These are phyloP conservation scores for Pseudodiploospora longispora DNA, from an alignment of 2,329 filamentous ascomycete genomes.

Conservation along the genomic window DNA sequence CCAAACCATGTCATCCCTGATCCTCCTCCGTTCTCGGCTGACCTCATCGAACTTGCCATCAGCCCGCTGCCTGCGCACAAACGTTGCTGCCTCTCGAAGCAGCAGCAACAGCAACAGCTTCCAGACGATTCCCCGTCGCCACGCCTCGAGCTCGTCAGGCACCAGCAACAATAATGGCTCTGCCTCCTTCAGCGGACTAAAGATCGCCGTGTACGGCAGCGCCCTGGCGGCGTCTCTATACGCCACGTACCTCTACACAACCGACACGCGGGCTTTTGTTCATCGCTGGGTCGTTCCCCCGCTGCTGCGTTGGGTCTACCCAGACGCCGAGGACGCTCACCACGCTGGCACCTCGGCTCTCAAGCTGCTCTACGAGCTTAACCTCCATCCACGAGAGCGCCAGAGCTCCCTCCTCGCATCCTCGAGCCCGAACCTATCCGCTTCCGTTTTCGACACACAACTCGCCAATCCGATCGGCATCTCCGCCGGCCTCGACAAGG, in stretches of 20 bases:
- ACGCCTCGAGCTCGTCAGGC: slow-evolving; percentile 4
- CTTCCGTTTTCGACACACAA: slow-evolving; percentile 63
- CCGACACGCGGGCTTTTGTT: slow-evolving; percentile 63
- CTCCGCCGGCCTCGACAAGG: slow-evolving; percentile 92
- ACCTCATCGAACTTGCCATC: slow-evolving; percentile 2
- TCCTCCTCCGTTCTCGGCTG: slow-evolving; percentile 7
- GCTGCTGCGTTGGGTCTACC: slow-evolving; percentile 55
- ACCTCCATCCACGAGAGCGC: slow-evolving; percentile 76
- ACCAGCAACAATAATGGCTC: not conserved
- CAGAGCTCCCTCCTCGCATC: slow-evolving; percentile 30
- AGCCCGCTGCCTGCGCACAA: not conserved
- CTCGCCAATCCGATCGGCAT: slow-evolving; percentile 86
- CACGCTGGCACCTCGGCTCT: slow-evolving; percentile 65
- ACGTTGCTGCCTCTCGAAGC: not conserved
- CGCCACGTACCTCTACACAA: slow-evolving; percentile 58
- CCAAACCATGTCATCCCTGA: slow-evolving; percentile 6
- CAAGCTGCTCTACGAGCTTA: slow-evolving; percentile 63
- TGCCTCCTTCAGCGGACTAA: slow-evolving; percentile 11
- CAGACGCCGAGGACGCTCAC: slow-evolving; percentile 88
- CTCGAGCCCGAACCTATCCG: slow-evolving; percentile 16
- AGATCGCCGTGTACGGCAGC: slow-evolving; percentile 31
- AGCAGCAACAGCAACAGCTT: not conserved
- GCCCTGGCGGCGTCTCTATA: slow-evolving; percentile 33
- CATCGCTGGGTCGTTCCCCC: slow-evolving; percentile 63
- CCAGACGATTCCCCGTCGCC: slow-evolving; percentile 1